Evolutionary conservation across 139 green algal species (phyloP).

Genomic region (Auxenochlorella pyrenoidosa): DNA sequence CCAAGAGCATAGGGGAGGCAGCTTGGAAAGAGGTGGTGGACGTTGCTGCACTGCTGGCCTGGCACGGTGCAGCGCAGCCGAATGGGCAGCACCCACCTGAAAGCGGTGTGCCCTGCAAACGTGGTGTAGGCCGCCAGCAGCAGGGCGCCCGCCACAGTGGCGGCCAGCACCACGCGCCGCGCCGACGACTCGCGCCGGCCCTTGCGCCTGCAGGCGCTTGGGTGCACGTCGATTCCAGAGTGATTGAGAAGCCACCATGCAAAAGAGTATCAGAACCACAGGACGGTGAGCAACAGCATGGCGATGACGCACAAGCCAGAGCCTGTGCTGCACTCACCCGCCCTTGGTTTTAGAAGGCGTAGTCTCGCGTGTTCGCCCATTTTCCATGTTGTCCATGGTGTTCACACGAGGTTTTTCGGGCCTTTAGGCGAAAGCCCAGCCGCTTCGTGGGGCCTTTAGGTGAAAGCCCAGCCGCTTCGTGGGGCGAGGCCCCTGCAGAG

Average conservation of each 20-base stretch:
- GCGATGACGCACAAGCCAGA: too few species aligned
- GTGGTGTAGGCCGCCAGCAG: neutral
- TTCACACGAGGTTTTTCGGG: neutral
- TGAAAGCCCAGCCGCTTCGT: neutral
- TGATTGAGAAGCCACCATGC: neutral
- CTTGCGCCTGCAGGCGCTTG: neutral
- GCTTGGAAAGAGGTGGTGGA: too few species aligned
- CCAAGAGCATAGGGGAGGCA: too few species aligned
- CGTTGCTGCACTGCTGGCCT: too few species aligned
- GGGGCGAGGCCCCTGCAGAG: neutral
- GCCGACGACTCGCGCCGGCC: neutral
- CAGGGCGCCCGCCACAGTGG: neutral
- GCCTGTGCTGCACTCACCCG: neutral
- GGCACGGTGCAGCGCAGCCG: neutral
- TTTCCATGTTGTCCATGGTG: constrained; percentile 17
- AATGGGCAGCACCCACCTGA: neutral
- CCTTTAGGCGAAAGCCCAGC: neutral
- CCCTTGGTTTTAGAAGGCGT: neutral
- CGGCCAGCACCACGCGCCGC: neutral
- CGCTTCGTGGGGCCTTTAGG: neutral
- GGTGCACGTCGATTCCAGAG: too few species aligned
- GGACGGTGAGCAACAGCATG: too few species aligned
- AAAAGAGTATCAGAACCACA: neutral
- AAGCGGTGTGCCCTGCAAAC: constrained; percentile 15
- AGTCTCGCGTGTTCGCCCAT: neutral